phyloP scores from a whole-genome alignment of 1,139 yeast genomes.

The Yamadazyma taylorii region DNA sequence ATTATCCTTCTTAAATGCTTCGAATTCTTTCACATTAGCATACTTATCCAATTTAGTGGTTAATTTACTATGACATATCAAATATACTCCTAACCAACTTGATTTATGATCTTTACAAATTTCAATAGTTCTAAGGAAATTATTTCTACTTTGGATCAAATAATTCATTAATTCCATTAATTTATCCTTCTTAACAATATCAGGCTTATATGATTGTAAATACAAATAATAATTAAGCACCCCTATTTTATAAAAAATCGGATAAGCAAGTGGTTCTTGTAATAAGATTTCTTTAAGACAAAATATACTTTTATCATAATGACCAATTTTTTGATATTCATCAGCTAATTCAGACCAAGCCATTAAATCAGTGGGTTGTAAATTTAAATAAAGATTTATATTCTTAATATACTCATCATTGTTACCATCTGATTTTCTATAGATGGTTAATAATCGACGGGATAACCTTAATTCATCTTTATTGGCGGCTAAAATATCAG shows the following conservation, averaged over 20 bases:
- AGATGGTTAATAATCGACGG: slow-evolving; percentile 36
- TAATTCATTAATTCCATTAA: slow-evolving; percentile 23
- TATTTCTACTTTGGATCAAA: slow-evolving; percentile 45
- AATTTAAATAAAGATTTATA: slow-evolving; percentile 49
- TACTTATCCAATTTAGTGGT: slow-evolving; percentile 22
- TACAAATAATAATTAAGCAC: slow-evolving; percentile 24
- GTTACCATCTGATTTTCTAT: slow-evolving; percentile 12
- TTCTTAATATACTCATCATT: slow-evolving; percentile 45
- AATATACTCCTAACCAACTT: slow-evolving; percentile 75
- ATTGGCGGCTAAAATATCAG: slow-evolving; percentile 35
- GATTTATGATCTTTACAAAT: slow-evolving; percentile 65
- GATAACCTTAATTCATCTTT: slow-evolving; percentile 38
- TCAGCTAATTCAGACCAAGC: slow-evolving; percentile 78
- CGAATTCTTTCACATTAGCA: slow-evolving; percentile 20
- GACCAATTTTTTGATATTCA: slow-evolving; percentile 58
- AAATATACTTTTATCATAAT: slow-evolving; percentile 65
- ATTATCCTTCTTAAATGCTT: slow-evolving; percentile 22
- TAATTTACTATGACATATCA: slow-evolving; percentile 29
- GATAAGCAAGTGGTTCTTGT: slow-evolving; percentile 70
- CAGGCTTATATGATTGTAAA: slow-evolving; percentile 21
- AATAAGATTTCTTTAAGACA: slow-evolving; percentile 70
- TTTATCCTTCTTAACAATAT: slow-evolving; percentile 25
- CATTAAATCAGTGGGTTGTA: slow-evolving; percentile 70
- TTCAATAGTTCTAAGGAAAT: slow-evolving; percentile 71
- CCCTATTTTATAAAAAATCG: slow-evolving; percentile 65